Evolutionary conservation across 1,139 yeast species (phyloP).

Genomic region (Taiozyma sp.): DNA sequence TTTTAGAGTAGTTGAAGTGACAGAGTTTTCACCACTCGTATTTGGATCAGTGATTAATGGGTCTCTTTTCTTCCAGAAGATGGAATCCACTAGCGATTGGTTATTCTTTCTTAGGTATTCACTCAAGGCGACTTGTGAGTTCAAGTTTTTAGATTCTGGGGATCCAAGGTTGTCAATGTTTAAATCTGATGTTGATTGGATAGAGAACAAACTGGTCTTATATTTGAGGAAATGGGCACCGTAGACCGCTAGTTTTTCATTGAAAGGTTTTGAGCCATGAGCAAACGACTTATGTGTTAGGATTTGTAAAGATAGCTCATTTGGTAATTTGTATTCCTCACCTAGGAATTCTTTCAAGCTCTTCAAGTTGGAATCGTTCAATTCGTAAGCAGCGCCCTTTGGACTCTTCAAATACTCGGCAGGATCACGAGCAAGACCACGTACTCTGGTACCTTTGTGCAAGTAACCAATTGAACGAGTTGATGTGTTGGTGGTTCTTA

Average conservation of each 20-base stretch:
- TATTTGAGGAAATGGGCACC: slow-evolving; percentile 74
- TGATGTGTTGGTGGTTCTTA: not conserved
- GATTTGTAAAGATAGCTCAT: slow-evolving; percentile 58
- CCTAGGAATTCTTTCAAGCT: slow-evolving; percentile 48
- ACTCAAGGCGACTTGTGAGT: slow-evolving; percentile 47
- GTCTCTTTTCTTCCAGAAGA: slow-evolving; percentile 73
- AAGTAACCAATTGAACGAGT: slow-evolving; percentile 25
- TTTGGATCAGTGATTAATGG: slow-evolving; percentile 46
- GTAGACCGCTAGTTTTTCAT: slow-evolving; percentile 73
- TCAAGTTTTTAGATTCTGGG: slow-evolving; percentile 44
- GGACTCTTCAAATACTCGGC: slow-evolving; percentile 51
- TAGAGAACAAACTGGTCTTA: slow-evolving; percentile 33
- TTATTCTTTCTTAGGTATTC: slow-evolving; percentile 45
- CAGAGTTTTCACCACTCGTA: slow-evolving; percentile 50
- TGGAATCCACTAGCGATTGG: slow-evolving; percentile 38
- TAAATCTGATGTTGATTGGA: slow-evolving; percentile 7
- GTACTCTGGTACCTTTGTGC: slow-evolving; percentile 58
- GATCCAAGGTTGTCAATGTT: slow-evolving; percentile 57
- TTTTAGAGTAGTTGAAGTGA: slow-evolving; percentile 64
- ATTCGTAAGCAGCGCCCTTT: slow-evolving; percentile 58
- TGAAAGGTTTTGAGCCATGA: slow-evolving; percentile 83
- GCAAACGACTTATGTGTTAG: slow-evolving; percentile 93
- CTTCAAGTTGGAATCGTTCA: slow-evolving; percentile 42
- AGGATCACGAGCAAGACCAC: slow-evolving; percentile 79
- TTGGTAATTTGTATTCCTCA: slow-evolving; percentile 39